Conservation (phyloP, 2,329 filamentous ascomycete genomes). For the Nothophaeocryptopus gaeumannii region DNA sequence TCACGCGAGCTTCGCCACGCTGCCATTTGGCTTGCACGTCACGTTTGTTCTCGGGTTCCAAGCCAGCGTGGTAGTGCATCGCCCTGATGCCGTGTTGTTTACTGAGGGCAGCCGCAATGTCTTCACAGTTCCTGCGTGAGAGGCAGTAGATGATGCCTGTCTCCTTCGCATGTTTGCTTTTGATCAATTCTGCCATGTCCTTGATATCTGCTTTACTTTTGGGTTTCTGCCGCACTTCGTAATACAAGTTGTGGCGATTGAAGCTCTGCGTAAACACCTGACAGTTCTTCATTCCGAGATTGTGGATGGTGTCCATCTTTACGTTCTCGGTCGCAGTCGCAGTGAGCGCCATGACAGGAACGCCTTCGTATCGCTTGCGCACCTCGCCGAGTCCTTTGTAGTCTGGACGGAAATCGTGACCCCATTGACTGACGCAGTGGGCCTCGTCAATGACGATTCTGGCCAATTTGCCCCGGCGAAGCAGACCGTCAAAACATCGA, state of each 20-base stretch:
- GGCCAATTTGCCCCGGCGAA: conserved; percentile 70
- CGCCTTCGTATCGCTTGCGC: conserved; percentile 66
- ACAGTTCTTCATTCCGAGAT: conserved; percentile 74
- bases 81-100: conserved; percentile 66
- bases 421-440: conserved; percentile 99
- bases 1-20: conserved; percentile 72
- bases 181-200: conserved; percentile 65
- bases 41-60: conserved; percentile 66
- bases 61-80: conserved; percentile 79
- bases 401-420: conserved; percentile 94
- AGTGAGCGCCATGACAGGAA: conserved; percentile 91
- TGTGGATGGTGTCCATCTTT: conserved; percentile 85
- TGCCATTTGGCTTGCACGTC: conserved; percentile 81
- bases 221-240: conserved; percentile 70
- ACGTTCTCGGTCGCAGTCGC: conserved; percentile 94
- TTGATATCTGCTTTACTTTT: conserved; percentile 56
- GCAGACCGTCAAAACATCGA: conserved; percentile 63
- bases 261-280: conserved; percentile 87
- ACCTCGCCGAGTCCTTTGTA: conserved; percentile 83
- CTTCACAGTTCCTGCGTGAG: conserved; percentile 78
- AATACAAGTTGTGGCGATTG: conserved; percentile 91
- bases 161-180: conserved; percentile 63
- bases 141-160: conserved; percentile 93
- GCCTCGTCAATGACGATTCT: conserved; percentile 96
- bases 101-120: conserved; percentile 67